phyloP scores from a whole-genome alignment of 2,329 filamentous ascomycete species.

The Penicillium sp. region DNA sequence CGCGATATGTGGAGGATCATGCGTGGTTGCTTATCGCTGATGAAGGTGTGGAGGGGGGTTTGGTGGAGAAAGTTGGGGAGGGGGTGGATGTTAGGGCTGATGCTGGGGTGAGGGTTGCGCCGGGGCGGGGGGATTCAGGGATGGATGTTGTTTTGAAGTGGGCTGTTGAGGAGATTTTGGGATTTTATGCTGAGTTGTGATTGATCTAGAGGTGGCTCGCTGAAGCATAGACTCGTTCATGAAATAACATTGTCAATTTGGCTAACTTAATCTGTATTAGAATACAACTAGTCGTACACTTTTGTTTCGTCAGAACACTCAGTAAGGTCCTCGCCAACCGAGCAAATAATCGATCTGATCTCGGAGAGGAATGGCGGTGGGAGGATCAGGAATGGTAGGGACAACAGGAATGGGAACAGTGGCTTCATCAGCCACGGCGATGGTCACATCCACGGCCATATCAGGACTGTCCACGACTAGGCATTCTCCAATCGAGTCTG shows the following conservation, averaged over 20 bases:
- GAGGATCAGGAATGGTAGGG: not conserved
- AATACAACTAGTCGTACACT: not conserved
- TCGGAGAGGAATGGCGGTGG: constrained; percentile 12
- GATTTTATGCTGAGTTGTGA: constrained; percentile 16
- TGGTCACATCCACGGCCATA: too few species aligned
- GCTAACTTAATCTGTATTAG: not conserved
- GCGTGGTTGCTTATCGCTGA: constrained; percentile 73
- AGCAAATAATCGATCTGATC: constrained; percentile 35
- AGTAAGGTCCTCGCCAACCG: constrained; percentile 34
- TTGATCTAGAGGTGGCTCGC: not conserved
- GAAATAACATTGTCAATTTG: not conserved
- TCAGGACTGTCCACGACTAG: not conserved
- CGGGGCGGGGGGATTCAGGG: constrained; percentile 55
- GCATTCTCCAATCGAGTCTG: not conserved
- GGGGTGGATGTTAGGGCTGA: constrained; percentile 45
- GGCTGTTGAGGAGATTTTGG: constrained; percentile 66
- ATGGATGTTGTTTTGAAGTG: constrained; percentile 67
- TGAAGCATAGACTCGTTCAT: too few species aligned
- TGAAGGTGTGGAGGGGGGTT: constrained; percentile 59
- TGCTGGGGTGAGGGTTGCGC: constrained; percentile 49
- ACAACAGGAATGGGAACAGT: not conserved
- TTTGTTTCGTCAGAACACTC: not conserved
- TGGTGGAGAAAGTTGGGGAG: constrained; percentile 33
- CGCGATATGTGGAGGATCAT: constrained; percentile 83
- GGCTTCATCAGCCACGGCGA: not conserved